Evolutionary conservation across 129 eudicot genomes (phyloP), one percentile per base, ranked within the genome.

Genomic region (Dittrichia graveolens): DNA sequence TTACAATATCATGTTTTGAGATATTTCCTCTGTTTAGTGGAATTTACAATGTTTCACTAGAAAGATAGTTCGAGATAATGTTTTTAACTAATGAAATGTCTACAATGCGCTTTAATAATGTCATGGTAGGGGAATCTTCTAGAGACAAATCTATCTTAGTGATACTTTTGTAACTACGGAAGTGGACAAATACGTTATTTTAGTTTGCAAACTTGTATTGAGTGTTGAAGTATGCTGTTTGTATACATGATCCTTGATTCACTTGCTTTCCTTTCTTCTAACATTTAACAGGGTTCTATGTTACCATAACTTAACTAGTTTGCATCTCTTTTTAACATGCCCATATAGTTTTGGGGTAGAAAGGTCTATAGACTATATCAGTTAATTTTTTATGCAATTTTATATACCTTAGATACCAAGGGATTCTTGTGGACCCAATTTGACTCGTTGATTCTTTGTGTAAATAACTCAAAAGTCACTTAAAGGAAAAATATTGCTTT

Each of bases 81-180:
- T 24, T 24, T 24, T 24, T 50, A 3, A 3, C 4, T 9, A 35
- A 60, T 44, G 3, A 60, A 60, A 60, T 60, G 65, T 35, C 65
- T 34, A 12, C 15, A 14, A 41, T 41, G 43, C 50, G 49, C 68
- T 62, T 62, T 35, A 40, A 62, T 39, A 58, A 58, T 58, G 56
- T 12, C 56, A 50, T 13, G 6, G 14, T 13, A n/a, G 24, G 56
- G 64, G 37, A 58, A 58, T 35, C 10, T 31, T 34, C 35, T 24
- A 14, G 42, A 58, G 6, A 41, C 41, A 58, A 11, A 3, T 58
- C 42, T 7, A 31, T 58, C 41, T 31, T 15, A 58, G 5, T 10
- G 38, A 24, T 13, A n/a, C 6, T 50, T 50, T 50, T 24, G 31
- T 24, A 24, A 24, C 31, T 24, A 24, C 31, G 2, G 31, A 24